Percentiles rank a stretch among this genome's conserved stretches.
These are phyloP conservation scores for Hypoxylon sp. DNA, from an alignment of 2,329 filamentous ascomycete species.

Conservation along the genomic window DNA sequence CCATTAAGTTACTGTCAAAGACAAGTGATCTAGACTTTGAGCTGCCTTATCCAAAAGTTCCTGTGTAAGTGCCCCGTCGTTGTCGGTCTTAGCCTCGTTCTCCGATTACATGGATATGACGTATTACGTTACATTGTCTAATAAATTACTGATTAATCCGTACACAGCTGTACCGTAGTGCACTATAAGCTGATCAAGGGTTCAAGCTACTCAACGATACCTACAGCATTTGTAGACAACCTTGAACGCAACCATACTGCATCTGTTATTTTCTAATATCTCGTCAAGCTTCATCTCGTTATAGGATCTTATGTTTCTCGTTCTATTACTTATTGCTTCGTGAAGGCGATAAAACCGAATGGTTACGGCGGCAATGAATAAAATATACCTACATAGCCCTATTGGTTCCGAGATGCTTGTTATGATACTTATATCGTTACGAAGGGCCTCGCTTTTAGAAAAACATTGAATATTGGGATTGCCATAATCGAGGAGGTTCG, in stretches of 20 bases:
- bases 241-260: slow-evolving; percentile 1
- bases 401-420: no score
- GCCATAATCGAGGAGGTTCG: background rate
- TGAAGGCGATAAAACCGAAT: background rate
- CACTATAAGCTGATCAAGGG: slow-evolving; percentile 5
- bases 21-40: background rate
- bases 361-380: background rate
- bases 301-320: slow-evolving; percentile 13
- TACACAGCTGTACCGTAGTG: no score
- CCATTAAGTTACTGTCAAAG: background rate
- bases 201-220: slow-evolving; percentile 11
- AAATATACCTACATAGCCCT: no score
- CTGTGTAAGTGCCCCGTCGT: background rate
- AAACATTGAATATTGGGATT: slow-evolving; percentile 3
- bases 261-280: slow-evolving; percentile 9
- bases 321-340: slow-evolving; percentile 16
- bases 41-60: background rate
- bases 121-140: slow-evolving; percentile 21
- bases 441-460: background rate
- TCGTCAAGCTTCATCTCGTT: background rate
- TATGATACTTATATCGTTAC: slow-evolving; percentile 1
- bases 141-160: slow-evolving; percentile 5
- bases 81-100: slow-evolving; percentile 7
- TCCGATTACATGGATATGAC: slow-evolving; percentile 15
- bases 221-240: slow-evolving; percentile 10